Evolutionary conservation across 805 yeast species (phyloP).

Genomic region (Ogataea nakhonphanomensis): DNA sequence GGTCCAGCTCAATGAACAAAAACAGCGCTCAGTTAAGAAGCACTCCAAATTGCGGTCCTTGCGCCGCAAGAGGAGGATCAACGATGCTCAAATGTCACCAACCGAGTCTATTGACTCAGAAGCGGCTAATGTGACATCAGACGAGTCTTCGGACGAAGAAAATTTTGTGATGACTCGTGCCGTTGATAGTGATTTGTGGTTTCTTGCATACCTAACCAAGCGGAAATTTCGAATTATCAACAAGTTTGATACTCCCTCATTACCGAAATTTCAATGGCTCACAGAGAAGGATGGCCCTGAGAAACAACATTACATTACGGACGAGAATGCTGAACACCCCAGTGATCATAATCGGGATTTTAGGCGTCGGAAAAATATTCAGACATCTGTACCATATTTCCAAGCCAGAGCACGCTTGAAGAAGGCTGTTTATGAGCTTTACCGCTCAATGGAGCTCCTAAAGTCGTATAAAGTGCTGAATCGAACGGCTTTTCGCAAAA

Average conservation of each 20-base stretch:
- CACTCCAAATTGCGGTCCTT: conserved; percentile 9
- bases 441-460: conserved; percentile 66
- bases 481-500: conserved; percentile 84
- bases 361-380: conserved; percentile 26
- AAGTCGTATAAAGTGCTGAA: conserved; percentile 72
- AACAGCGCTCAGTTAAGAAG: conserved; percentile 24
- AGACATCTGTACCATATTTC: conserved; percentile 47
- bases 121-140: conserved; percentile 3
- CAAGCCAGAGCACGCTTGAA: conserved; percentile 67
- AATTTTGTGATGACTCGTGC: conserved; percentile 7
- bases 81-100: not conserved
- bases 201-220: conserved; percentile 23
- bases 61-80: conserved; percentile 11
- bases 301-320: conserved; percentile 31
- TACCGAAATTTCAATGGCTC: conserved; percentile 38
- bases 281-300: conserved; percentile 28
- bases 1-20: conserved; percentile 57
- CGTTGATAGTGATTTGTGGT: conserved; percentile 15
- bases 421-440: conserved; percentile 66
- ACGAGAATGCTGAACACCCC: conserved; percentile 30
- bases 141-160: conserved; percentile 15
- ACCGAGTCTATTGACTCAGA: conserved; percentile 1
- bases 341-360: conserved; percentile 44
- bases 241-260: conserved; percentile 40
- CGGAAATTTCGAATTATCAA: conserved; percentile 29